These are phyloP conservation scores for Euphorbia pulcherrima DNA, from an alignment of 345 rosid genomes.

Conservation along the genomic window DNA sequence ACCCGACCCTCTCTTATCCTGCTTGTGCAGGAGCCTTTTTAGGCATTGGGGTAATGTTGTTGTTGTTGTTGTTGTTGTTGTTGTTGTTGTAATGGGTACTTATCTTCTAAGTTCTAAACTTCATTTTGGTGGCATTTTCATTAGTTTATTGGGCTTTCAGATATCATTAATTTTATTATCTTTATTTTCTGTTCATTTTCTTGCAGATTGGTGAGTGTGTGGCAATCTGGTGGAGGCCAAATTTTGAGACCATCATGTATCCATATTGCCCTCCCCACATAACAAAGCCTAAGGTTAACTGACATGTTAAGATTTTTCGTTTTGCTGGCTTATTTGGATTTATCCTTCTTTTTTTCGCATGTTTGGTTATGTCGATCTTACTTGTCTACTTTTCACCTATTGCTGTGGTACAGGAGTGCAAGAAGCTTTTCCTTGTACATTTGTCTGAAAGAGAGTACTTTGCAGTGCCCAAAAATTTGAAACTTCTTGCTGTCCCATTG, in stretches of 20 bases:
- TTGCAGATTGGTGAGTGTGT: constrained; percentile 91
- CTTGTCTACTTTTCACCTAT: constrained; percentile 8
- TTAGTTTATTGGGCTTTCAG: constrained; percentile 1
- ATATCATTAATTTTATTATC: neutral
- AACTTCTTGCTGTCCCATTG: constrained; percentile 91
- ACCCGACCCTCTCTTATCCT: too few relatives aligned
- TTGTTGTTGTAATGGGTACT: neutral
- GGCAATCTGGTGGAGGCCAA: constrained; percentile 99
- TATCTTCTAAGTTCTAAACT: neutral
- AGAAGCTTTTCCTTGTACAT: constrained; percentile 88
- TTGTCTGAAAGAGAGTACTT: constrained; percentile 96
- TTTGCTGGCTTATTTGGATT: neutral
- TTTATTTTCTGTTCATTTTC: neutral
- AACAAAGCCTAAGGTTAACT: constrained; percentile 80
- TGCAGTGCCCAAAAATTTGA: constrained; percentile 94
- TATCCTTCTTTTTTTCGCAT: neutral
- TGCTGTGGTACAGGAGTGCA: constrained; percentile 74
- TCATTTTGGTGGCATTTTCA: neutral
- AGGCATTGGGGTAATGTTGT: too few relatives aligned
- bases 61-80: too few relatives aligned
- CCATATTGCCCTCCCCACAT: constrained; percentile 98
- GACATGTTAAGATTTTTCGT: constrained; percentile 1
- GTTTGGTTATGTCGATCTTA: neutral
- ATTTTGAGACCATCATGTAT: constrained; percentile 93
- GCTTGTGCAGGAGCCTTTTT: too few relatives aligned